These are phyloP conservation scores for Fraxinus sp. DNA, from an alignment of 305 asterid genomes.

Conservation along the genomic window DNA sequence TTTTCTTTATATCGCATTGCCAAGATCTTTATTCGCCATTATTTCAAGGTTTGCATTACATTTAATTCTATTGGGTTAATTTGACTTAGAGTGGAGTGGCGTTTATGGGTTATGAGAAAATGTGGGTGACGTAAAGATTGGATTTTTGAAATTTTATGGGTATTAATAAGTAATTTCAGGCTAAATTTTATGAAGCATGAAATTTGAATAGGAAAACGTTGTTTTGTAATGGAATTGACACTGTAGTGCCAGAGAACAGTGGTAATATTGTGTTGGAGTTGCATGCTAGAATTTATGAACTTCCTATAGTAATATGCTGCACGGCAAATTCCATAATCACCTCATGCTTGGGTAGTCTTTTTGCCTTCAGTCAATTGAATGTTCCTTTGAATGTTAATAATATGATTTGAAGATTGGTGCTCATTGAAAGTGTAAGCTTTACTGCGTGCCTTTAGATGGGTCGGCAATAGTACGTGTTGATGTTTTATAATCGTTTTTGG, in stretches of 20 bases:
- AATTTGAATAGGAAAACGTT: not conserved
- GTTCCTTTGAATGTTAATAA: constrained; percentile 11
- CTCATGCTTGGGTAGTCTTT: not conserved
- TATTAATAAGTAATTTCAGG: constrained; percentile 17
- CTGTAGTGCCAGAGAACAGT: not conserved
- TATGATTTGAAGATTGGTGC: constrained; percentile 6
- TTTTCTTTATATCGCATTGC: constrained; percentile 31
- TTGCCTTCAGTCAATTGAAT: not conserved
- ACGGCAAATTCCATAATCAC: not conserved
- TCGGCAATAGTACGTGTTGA: not conserved
- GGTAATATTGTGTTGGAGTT: constrained; percentile 7
- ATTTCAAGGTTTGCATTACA: constrained; percentile 25
- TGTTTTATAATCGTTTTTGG: not conserved
- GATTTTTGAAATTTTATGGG: constrained; percentile 11
- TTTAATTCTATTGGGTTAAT: constrained; percentile 7
- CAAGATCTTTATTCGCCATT: constrained; percentile 32
- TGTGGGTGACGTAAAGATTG: constrained; percentile 24
- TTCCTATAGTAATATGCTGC: not conserved
- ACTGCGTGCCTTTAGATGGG: not conserved
- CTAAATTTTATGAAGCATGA: constrained; percentile 6
- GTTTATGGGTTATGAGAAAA: constrained; percentile 20
- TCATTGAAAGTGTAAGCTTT: not conserved
- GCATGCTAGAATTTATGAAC: not conserved
- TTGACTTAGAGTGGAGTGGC: not conserved
- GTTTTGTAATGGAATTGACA: constrained; percentile 12